Evolutionary conservation across 495 filamentous ascomycete species (phyloP), one percentile per base, ranked within the genome.

Genomic region (Penicillium chermesinum): DNA sequence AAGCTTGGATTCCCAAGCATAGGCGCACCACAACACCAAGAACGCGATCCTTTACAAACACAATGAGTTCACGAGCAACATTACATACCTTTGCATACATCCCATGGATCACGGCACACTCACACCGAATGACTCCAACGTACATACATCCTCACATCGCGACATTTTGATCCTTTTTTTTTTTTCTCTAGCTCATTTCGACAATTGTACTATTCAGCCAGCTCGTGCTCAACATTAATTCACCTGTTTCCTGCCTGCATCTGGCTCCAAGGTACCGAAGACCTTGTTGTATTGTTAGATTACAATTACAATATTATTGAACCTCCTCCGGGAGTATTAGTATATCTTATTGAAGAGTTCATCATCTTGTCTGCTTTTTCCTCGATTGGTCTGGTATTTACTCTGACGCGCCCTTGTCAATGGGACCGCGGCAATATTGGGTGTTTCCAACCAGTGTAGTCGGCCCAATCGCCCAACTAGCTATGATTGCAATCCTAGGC

Each of bases 1-100:
- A 36, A n/a, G 18, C 27, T 33, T 19, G 43, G 43, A 10, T 16
- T n/a, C 18, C 41, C 34, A 33, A 15, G 25, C 41, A 30, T 36
- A 41, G 37, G 17, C 48, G 41, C 41, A 38, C 17, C 15, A 48
- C 17, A 22, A 45, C n/a, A 40, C 16, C 38, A 38, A 33, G 35
- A 41, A 27, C 39, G 22, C 35, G 17, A 44, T 54, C 41, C 30
- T 44, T 35, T 17, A 41, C 49, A 45, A 48, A 51, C 37, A 44
- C 48, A 41, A 56, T 41, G 53, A 56, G 20, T 52, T 51, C 48
- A 56, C 47, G 53, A 56, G 49, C 49, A 47, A 35, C 49, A 49
- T 18, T 30, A 44, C 35, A 57, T 48, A 56, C 52, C 48, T 36
- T 55, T 45, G 39, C 48, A 51, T 51, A 42, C 36, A 49, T 56